Conservation (phyloP, 371 early-diverging fungal species). For the Amoeboradix gromovi region DNA sequence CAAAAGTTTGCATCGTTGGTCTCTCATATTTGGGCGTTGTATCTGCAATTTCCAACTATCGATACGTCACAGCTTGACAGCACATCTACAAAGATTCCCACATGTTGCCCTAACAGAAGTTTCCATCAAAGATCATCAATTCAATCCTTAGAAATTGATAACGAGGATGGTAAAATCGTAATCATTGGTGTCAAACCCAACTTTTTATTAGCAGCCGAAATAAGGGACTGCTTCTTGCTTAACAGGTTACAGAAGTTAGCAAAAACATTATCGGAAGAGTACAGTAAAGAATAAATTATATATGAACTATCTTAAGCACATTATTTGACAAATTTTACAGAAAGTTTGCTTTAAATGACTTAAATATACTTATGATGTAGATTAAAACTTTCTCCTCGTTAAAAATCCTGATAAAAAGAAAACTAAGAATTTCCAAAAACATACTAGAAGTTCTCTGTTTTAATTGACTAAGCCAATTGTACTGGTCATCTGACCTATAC, state of each 20-base stretch:
- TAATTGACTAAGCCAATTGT: too few relatives aligned
- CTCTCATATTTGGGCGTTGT: background rate
- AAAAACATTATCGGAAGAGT: background rate
- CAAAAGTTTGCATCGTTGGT: background rate
- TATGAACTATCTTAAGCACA: too few relatives aligned
- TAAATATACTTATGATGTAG: too few relatives aligned
- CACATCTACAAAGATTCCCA: background rate
- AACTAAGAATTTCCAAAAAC: too few relatives aligned
- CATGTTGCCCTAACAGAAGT: background rate
- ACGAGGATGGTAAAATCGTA: background rate
- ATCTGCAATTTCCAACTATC: background rate
- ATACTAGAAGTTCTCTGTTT: too few relatives aligned
- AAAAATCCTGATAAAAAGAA: too few relatives aligned
- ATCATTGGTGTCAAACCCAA: background rate
- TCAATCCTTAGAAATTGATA: background rate
- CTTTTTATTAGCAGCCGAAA: background rate
- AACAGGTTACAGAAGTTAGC: background rate
- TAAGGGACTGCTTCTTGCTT: background rate
- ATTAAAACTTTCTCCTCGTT: too few relatives aligned
- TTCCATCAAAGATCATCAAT: background rate
- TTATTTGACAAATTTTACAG: too few relatives aligned
- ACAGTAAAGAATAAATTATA: background rate
- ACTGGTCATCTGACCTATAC: too few relatives aligned
- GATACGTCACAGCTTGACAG: background rate
- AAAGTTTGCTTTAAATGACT: too few relatives aligned